These are phyloP conservation scores for Mortierella antarctica DNA, from an alignment of 192 early-diverging fungal species.

Conservation along the genomic window DNA sequence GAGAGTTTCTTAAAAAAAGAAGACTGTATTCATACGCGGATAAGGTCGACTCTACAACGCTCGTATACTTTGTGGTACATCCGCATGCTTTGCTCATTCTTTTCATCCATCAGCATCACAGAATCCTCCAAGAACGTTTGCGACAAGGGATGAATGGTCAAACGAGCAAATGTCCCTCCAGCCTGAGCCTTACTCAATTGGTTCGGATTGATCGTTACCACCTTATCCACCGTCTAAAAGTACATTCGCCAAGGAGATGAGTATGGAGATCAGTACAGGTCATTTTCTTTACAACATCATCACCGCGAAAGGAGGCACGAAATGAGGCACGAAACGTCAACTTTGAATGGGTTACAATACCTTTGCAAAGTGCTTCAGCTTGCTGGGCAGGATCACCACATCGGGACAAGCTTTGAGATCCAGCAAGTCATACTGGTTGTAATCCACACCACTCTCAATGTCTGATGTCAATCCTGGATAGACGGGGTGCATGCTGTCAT, in stretches of 20 bases:
- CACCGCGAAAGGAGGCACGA: not conserved
- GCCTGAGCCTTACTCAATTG: conserved; percentile 72
- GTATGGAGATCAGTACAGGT: not conserved
- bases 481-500: conserved; percentile 83
- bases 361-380: conserved; percentile 78
- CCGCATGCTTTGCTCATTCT: conserved; percentile 34
- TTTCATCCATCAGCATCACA: conserved; percentile 46
- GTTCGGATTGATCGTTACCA: conserved; percentile 89
- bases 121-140: conserved; percentile 8
- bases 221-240: conserved; percentile 70
- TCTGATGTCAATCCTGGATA: conserved; percentile 67
- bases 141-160: conserved; percentile 75
- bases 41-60: conserved; percentile 54
- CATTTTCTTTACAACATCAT: not conserved
- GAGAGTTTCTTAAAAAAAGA: not conserved
- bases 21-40: conserved; percentile 36
- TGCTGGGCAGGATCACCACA: conserved; percentile 81
- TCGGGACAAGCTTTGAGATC: conserved; percentile 77
- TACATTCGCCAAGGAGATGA: not conserved
- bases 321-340: not conserved
- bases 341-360: conserved; percentile 15
- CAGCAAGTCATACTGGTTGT: conserved; percentile 51
- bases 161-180: conserved; percentile 85
- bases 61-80: conserved; percentile 41
- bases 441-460: conserved; percentile 48